phyloP scores from a whole-genome alignment of 176 grass and related monocot genomes.

The Ensete ventricosum region DNA sequence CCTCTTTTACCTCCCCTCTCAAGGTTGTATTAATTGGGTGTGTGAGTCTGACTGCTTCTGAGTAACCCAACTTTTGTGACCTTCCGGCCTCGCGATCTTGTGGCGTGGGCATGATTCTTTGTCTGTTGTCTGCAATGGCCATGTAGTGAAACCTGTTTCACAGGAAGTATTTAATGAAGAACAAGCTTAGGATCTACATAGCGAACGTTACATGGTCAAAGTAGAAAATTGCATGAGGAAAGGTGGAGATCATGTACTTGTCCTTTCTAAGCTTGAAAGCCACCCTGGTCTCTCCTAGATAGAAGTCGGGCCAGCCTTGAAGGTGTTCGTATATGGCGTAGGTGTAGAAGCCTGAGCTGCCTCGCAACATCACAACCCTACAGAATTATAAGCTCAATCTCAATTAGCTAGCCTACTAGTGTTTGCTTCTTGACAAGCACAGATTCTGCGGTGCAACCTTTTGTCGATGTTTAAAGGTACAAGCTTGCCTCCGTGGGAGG shows the following conservation, averaged over 20 bases:
- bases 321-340: slow-evolving; percentile 58
- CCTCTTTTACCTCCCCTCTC: slow-evolving; percentile 54
- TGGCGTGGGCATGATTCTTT: too few species aligned
- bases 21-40: slow-evolving; percentile 59
- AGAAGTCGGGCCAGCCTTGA: slow-evolving; percentile 27
- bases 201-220: too few species aligned
- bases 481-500: slow-evolving; percentile 17
- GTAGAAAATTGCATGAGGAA: too few species aligned
- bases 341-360: slow-evolving; percentile 68
- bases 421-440: neutral
- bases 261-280: slow-evolving; percentile 41
- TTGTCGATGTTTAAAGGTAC: slow-evolving; percentile 41
- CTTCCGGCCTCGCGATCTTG: too few species aligned
- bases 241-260: too few species aligned
- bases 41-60: slow-evolving; percentile 70
- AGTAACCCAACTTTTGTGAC: slow-evolving; percentile 39
- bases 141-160: too few species aligned
- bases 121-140: too few species aligned
- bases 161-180: too few species aligned
- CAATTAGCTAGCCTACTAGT: neutral
- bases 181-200: too few species aligned
- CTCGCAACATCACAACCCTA: slow-evolving; percentile 52
- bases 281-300: slow-evolving; percentile 32
- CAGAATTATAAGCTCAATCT: neutral
- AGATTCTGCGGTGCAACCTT: slow-evolving; percentile 19